phyloP scores from a whole-genome alignment of 257 asterid species.

The Solanum stenotomum region DNA sequence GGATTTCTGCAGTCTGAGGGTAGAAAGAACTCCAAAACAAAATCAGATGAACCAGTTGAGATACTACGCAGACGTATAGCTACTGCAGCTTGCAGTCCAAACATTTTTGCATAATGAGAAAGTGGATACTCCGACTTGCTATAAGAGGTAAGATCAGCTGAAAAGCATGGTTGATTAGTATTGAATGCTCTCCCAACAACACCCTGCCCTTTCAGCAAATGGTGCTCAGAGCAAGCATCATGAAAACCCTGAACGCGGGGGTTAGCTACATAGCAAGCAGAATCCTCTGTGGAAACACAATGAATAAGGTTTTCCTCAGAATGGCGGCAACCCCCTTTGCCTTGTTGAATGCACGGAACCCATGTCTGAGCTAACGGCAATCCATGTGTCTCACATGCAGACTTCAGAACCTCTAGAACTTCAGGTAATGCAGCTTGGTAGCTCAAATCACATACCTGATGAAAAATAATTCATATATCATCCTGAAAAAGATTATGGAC shows the following conservation, averaged over 20 bases:
- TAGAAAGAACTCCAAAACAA: slow-evolving; percentile 81
- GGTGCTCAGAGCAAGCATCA: slow-evolving; percentile 87
- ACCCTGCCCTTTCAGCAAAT: slow-evolving; percentile 79
- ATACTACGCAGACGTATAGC: slow-evolving; percentile 77
- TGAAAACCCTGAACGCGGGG: slow-evolving; percentile 52
- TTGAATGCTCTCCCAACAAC: slow-evolving; percentile 66
- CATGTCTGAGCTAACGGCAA: slow-evolving; percentile 90
- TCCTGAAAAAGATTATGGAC: background rate
- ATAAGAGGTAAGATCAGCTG: slow-evolving; percentile 55
- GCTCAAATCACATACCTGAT: slow-evolving; percentile 48
- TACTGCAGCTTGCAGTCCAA: slow-evolving; percentile 70
- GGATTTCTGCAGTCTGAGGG: slow-evolving; percentile 50
- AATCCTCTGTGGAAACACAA: slow-evolving; percentile 70
- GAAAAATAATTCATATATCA: slow-evolving; percentile 7
- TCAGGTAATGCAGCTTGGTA: slow-evolving; percentile 73
- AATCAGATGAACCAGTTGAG: slow-evolving; percentile 53
- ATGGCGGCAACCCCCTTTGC: slow-evolving; percentile 63
- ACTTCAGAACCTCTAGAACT: slow-evolving; percentile 47
- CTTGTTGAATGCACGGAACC: slow-evolving; percentile 67
- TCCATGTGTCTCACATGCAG: slow-evolving; percentile 51
- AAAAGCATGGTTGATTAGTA: slow-evolving; percentile 80
- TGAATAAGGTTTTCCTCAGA: slow-evolving; percentile 54
- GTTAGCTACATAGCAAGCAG: slow-evolving; percentile 63
- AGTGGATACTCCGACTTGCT: slow-evolving; percentile 82
- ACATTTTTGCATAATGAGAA: slow-evolving; percentile 85